These are phyloP conservation scores for Aspergillus bridgeri DNA, from an alignment of 495 filamentous ascomycete species.

Conservation along the genomic window DNA sequence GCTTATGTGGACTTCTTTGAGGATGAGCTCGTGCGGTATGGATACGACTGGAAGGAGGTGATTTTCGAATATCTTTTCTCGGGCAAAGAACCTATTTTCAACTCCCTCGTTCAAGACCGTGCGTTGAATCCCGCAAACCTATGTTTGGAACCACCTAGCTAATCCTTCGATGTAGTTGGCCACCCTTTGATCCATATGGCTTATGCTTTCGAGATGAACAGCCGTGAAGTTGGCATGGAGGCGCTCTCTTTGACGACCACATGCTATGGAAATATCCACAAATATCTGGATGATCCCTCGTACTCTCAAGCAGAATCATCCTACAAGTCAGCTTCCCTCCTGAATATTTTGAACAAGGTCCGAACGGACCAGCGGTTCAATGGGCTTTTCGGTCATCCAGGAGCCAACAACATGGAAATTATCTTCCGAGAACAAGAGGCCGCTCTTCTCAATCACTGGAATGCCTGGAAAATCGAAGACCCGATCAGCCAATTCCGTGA, in stretches of 20 bases:
- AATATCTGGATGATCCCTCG: constrained; percentile 69
- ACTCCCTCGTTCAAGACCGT: constrained; percentile 73
- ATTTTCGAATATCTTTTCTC: constrained; percentile 71
- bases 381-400: constrained; percentile 55
- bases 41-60: constrained; percentile 81
- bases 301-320: constrained; percentile 55
- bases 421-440: constrained; percentile 67
- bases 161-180: constrained; percentile 53
- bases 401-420: constrained; percentile 58
- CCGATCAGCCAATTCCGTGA: constrained; percentile 69
- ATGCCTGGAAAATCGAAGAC: constrained; percentile 68
- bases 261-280: constrained; percentile 73
- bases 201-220: constrained; percentile 81
- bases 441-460: constrained; percentile 81
- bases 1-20: constrained; percentile 92
- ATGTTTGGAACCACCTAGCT: not conserved
- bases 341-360: constrained; percentile 64
- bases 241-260: constrained; percentile 66
- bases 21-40: constrained; percentile 69
- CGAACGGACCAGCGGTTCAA: constrained; percentile 48
- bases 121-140: constrained; percentile 33
- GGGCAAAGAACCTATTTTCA: constrained; percentile 73
- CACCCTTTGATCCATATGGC: constrained; percentile 87
- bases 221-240: constrained; percentile 78
- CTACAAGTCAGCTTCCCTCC: constrained; percentile 51